Evolutionary conservation across 352 stramenopile genomes (phyloP), one percentile per base, ranked within the genome.

Genomic region (Globisporangium emineosum): DNA sequence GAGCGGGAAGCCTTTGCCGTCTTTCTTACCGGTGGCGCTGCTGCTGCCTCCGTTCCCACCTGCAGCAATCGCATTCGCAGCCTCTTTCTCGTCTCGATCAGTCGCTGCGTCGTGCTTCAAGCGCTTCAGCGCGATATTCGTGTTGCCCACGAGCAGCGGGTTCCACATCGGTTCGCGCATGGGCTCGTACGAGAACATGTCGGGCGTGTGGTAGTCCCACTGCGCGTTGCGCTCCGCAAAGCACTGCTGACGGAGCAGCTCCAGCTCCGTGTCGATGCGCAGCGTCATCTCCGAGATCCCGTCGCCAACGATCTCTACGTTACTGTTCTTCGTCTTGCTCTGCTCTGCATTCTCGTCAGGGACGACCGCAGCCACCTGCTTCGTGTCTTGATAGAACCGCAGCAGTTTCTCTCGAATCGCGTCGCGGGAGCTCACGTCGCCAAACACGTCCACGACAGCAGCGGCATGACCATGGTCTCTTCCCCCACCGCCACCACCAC

Each of bases 211-310:
- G 67, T 72, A 72, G 23, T 66, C 57, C 82, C 83, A 91, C 60
- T 77, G 77, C 42, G 81, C 78, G 35, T 93, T 93, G 65, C 85
- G 85, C 49, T 84, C 73, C 13, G 79, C 79, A 65, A 93, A 93
- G 78, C 85, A 93, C 54, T 78, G 73, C 35, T 75, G 80, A 3
- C 85, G 79, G 62, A 90, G 64, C 45, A 92, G 66, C 70, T 93
- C 85, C 33, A 93, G 68, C 66, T 91, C 81, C 53, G 77, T 88
- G 74, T 93, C 85, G 35, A 89, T 79, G 57, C 83, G 82, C 60
- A 93, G 74, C 65, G 79, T 90, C 77, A 87, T 84, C 68, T 93
- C 84, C 29, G 56, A 66, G 12, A 66, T 23, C 17, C 50, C 50
- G 2, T 15, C 27, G 43, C 63, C 76, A 27, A 86, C 54, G 10